Evolutionary conservation across 2,329 filamentous ascomycete species (phyloP), one percentile per base, ranked within the genome.

Genomic region (Onygenales sp.): DNA sequence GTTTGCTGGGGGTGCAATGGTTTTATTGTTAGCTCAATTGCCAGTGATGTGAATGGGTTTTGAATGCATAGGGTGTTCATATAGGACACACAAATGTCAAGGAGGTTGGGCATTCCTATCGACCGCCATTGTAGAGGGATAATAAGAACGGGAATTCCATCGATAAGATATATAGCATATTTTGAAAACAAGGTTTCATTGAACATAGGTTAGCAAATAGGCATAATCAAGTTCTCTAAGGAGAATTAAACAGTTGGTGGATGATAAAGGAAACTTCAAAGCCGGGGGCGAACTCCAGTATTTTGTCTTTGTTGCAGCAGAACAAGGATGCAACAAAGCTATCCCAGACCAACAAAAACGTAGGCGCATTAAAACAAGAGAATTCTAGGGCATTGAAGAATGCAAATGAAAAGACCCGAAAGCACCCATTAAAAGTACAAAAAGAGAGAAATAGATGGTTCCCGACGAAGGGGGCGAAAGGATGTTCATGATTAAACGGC

Each of bases 381-480:
- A 11, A 49, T 40, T 49, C 11, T 49, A 21, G 36, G 36, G 13
- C 36, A 49, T 40, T 49, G 17, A 21, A 31, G 36, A 40, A 9
- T 49, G 21, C 17, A 40, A 42, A 13, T n/a, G 17, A 33, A 31
- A 4, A 31, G 17, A 17, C 31, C n/a, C 13, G 49, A 31, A 43
- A 36, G 44, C 58, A 37, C 60, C 51, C 11, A 31, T 1, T 42
- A 42, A 39, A 44, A 36, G 21, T 36, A 31, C 6, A 34, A 17
- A 11, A n/a, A n/a, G 36, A 17, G 11, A 40, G 21, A 31, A 3
- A 48, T 27, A 31, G 33, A 27, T 27, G 21, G 21, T 27, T 27
- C 21, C 21, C 21, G 21, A 5, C 4, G 21, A 27, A 27, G 21
- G 21, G 21, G 21, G 21, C 21, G 21, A 10, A 48, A 40, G 36